Evolutionary conservation across 78 protist genomes (phyloP), one percentile per base, ranked within the genome.

Genomic region (Abeoforma whisleri): DNA sequence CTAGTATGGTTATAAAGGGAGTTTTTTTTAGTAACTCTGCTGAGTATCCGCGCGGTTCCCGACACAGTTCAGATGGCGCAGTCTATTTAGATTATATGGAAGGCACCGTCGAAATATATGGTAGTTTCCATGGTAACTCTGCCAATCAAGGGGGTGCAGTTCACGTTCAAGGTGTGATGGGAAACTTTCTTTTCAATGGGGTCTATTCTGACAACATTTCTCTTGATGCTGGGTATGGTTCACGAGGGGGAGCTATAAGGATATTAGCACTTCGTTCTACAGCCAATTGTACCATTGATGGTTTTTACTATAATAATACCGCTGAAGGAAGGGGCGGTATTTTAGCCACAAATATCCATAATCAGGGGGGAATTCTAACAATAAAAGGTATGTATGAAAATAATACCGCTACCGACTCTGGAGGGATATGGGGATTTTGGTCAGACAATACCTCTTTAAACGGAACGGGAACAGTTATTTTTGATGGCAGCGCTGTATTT

Each of bases 91-190:
- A 19, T 38, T 79, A 33, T 35, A n/a, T 79, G 5, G 83, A 79
- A 19, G 83, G 83, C 19, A 79, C 19, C 16, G 57, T 33, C n/a
- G 19, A 34, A 8, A 32, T 79, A 19, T 22, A 40, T 30, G 83
- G 76, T 16, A 35, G n/a, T 31, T 79, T 79, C 16, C 34, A 30
- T 31, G 12, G n/a, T 35, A 79, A 79, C 83, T 57, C 76, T 35
- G 83, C 68, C 28, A 79, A 79, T n/a, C 68, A 79, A n/a, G 83
- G 83, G 19, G 83, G 83, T 79, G 83, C 83, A 57, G 68, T 79
- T 40, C 19, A 8, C 16, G 68, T 79, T 19, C 23, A 31, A 16
- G 83, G 34, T 30, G 83, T 79, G 28, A n/a, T 79, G 35, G 83
- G 83, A 19, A 79, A 19, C n/a, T 22, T 79, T 22, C 19, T 31